Base-by-base conservation (phyloP, 1,284 basidiomycete genomes). In the Malassezia arunalokei region DNA sequence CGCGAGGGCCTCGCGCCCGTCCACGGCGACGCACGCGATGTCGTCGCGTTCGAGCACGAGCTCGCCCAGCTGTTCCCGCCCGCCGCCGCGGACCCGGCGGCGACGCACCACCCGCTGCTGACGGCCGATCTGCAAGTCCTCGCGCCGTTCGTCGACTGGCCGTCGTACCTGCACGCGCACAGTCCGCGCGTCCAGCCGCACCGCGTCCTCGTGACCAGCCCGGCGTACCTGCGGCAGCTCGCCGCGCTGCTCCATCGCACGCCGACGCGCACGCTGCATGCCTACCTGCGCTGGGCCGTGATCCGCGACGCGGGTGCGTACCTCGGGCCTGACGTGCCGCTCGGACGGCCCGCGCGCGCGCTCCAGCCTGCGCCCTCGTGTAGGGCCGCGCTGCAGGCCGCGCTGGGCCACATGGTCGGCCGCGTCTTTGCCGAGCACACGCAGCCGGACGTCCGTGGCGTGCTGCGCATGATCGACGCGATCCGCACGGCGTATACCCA, bases 401-500 rank as follows among this genome's bases (percentile, higher is more conserved):
- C 76, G 11, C 74, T 78, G 6, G 79, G 79, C 7, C 78, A 77
- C 68, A 73, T 79, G 50, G 73, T 76, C 12, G 79, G 79, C 5
- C 71, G 76, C 41, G 79, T 78, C 75, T 98, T 89, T 71, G 88
- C 92, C 31, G 81, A 86, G 54, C 80, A 85, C 70, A 85, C 87
- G 0, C 96, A 96, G 73, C 81, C 81, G 5, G 83, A 84, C 5
- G 81, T 86, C 41, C 85, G 86, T 33, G 86, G 82, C 73, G 78
- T 80, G 65, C 85, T 85, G 65, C 87, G 83, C 12, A 86, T 86
- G 48, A 94, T 98, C 69, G 81, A 79, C 82, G 85, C 85, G 50
- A 86, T 95, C 62, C 82, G 96, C 52, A 73, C 79, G 15, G 79
- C 88, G 0, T 98, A 96, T 79, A 83, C 89, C 73, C 75, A 76